Evolutionary conservation across 805 yeast genomes (phyloP).

Genomic region (Candida andamanensis): DNA sequence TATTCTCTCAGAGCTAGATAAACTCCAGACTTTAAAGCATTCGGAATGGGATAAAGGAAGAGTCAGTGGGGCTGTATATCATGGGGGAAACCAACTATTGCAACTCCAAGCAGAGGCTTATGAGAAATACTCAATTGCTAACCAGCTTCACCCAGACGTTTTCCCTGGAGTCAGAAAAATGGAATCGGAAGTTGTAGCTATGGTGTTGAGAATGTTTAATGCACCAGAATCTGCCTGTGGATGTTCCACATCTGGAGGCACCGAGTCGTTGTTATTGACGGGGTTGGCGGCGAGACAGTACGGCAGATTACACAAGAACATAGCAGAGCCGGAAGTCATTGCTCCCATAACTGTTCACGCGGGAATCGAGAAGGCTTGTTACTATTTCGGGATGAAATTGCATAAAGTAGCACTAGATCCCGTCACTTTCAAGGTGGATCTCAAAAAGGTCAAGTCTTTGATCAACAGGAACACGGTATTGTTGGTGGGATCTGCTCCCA

Average conservation of each 20-base stretch:
- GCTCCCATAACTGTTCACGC: slow-evolving; percentile 93
- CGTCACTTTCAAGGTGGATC: slow-evolving; percentile 60
- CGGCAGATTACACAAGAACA: slow-evolving; percentile 54
- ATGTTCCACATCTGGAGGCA: slow-evolving; percentile 89
- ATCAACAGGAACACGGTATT: slow-evolving; percentile 78
- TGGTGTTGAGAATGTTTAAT: slow-evolving; percentile 77
- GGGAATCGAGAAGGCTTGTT: slow-evolving; percentile 89
- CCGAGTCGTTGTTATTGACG: slow-evolving; percentile 84
- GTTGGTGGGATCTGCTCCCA: slow-evolving; percentile 91
- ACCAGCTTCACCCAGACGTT: slow-evolving; percentile 94
- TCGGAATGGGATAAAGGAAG: slow-evolving; percentile 81
- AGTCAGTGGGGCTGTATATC: slow-evolving; percentile 94
- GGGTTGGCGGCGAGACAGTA: slow-evolving; percentile 84
- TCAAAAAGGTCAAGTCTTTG: slow-evolving; percentile 53
- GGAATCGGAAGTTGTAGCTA: slow-evolving; percentile 92
- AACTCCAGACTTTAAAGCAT: slow-evolving; percentile 49
- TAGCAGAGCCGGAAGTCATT: slow-evolving; percentile 72
- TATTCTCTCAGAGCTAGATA: slow-evolving; percentile 49
- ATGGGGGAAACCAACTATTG: slow-evolving; percentile 81
- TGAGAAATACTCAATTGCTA: slow-evolving; percentile 74
- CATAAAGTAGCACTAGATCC: slow-evolving; percentile 77
- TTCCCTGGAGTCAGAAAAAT: slow-evolving; percentile 95
- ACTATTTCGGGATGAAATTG: slow-evolving; percentile 80
- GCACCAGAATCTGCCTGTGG: slow-evolving; percentile 66
- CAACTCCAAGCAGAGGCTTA: slow-evolving; percentile 74